Percentiles rank a stretch among this genome's conserved stretches.
These are phyloP conservation scores for Trichothecium roseum DNA, from an alignment of 2,329 filamentous ascomycete genomes.

Conservation along the genomic window DNA sequence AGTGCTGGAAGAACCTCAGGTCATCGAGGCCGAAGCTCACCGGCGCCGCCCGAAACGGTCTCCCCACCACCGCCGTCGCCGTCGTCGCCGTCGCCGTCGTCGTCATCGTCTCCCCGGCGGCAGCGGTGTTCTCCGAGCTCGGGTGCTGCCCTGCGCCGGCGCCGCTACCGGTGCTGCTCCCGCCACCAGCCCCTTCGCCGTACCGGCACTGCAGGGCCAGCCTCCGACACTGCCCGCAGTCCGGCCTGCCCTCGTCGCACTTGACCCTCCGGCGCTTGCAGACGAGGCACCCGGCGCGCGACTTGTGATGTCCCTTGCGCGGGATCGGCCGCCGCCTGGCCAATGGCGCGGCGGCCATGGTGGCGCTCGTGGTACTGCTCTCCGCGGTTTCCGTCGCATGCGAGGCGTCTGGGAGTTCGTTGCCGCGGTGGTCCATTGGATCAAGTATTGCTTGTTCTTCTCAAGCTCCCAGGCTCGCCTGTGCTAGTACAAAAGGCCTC, in stretches of 20 bases:
- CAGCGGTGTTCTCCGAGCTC: too few species aligned
- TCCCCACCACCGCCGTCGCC: constrained; percentile 5
- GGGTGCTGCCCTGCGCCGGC: too few species aligned
- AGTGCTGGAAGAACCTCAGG: constrained; percentile 43
- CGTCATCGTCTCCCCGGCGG: too few species aligned
- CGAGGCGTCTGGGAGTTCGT: too few species aligned
- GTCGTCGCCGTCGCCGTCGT: too few species aligned
- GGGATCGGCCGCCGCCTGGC: constrained; percentile 18
- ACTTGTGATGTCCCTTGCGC: constrained; percentile 23
- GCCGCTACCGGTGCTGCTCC: too few species aligned
- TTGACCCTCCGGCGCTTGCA: constrained; percentile 33
- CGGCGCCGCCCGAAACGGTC: constrained; percentile 10
- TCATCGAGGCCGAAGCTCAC: constrained; percentile 29
- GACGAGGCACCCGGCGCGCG: constrained; percentile 18
- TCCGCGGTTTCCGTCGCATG: too few species aligned
- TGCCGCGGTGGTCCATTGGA: too few species aligned
- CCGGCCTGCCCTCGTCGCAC: constrained; percentile 24
- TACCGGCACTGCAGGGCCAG: constrained; percentile 26
- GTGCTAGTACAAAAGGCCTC: too few species aligned
- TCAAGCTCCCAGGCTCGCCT: too few species aligned
- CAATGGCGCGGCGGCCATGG: background rate
- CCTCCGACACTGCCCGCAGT: constrained; percentile 23
- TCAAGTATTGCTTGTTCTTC: too few species aligned
- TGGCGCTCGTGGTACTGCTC: too few species aligned
- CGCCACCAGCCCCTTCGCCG: constrained; percentile 3